Evolutionary conservation across 805 yeast species (phyloP).

Genomic region (Metschnikowia cerradonensis): DNA sequence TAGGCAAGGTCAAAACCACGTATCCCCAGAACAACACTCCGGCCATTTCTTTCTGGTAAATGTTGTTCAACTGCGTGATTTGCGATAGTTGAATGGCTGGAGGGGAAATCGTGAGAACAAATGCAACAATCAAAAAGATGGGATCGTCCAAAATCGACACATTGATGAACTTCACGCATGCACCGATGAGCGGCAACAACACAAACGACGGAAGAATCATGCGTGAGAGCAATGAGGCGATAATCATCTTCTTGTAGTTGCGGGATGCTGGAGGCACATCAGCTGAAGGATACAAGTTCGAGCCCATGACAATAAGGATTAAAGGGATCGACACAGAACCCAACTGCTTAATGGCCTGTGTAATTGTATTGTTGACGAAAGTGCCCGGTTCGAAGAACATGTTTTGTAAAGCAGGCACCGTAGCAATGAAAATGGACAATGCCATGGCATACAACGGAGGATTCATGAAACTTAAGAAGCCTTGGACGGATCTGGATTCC

Average conservation of each 20-base stretch:
- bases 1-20: slow-evolving; percentile 69
- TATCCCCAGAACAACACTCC: slow-evolving; percentile 82
- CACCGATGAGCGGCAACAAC: slow-evolving; percentile 61
- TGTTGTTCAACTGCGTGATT: slow-evolving; percentile 70
- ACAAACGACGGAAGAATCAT: slow-evolving; percentile 74
- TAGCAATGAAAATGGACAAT: slow-evolving; percentile 63
- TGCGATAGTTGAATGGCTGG: slow-evolving; percentile 84
- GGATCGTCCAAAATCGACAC: slow-evolving; percentile 77
- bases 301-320: slow-evolving; percentile 70
- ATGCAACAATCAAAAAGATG: slow-evolving; percentile 71
- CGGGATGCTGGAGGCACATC: slow-evolving; percentile 65
- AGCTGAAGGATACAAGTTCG: slow-evolving; percentile 66
- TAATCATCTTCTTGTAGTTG: slow-evolving; percentile 57
- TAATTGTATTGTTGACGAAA: slow-evolving; percentile 61
- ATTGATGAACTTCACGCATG: slow-evolving; percentile 58
- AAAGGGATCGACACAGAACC: slow-evolving; percentile 77
- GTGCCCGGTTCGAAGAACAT: slow-evolving; percentile 54
- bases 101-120: slow-evolving; percentile 71
- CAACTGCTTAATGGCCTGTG: slow-evolving; percentile 58
- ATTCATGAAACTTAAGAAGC: slow-evolving; percentile 52
- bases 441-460: slow-evolving; percentile 84
- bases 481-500: slow-evolving; percentile 13
- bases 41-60: slow-evolving; percentile 78
- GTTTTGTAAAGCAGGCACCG: slow-evolving; percentile 54
- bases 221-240: slow-evolving; percentile 69